Percentiles rank a stretch among this genome's conserved stretches.
Evolutionary conservation across 139 green algal species (phyloP).

Genomic region (Auxenochlorella pyrenoidosa): DNA sequence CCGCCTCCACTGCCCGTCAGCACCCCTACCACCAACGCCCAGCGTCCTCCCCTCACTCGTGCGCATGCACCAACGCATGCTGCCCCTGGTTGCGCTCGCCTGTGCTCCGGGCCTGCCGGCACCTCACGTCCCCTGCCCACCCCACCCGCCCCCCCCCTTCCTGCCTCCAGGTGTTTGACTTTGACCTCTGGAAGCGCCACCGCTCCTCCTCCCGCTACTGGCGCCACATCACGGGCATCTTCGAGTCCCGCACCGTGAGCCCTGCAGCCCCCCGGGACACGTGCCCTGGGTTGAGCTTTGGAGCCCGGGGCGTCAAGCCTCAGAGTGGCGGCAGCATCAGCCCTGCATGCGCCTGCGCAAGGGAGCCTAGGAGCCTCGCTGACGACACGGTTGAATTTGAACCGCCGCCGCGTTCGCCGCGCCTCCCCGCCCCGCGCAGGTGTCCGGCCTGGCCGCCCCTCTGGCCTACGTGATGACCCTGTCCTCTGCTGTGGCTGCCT

Average conservation of each 20-base stretch:
- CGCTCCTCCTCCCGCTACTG: constrained; percentile 30
- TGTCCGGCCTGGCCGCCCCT: constrained; percentile 12
- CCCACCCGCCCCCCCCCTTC: too few relatives aligned
- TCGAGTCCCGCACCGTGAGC: constrained; percentile 14
- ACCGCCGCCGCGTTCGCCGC: too few relatives aligned
- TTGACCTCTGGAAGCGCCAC: constrained; percentile 32
- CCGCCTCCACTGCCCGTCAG: too few relatives aligned
- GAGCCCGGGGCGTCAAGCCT: too few relatives aligned
- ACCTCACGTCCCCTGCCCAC: neutral
- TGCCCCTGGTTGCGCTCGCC: too few relatives aligned
- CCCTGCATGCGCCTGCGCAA: neutral
- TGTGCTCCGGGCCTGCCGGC: neutral
- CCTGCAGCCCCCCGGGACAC: too few relatives aligned
- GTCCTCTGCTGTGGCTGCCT: neutral
- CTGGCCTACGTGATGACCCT: constrained; percentile 23
- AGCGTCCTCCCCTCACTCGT: too few relatives aligned
- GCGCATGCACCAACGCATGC: too few relatives aligned
- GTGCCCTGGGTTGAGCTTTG: too few relatives aligned
- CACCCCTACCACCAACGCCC: too few relatives aligned
- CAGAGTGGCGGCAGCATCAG: neutral
- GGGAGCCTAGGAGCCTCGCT: too few relatives aligned
- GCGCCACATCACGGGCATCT: constrained; percentile 27
- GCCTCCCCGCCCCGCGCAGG: neutral
- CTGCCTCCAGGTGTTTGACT: constrained; percentile 33
- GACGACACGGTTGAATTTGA: too few relatives aligned